Percentiles rank a stretch among this genome's conserved stretches.
Evolutionary conservation across 495 filamentous ascomycete genomes (phyloP).

Genomic region (Paragyromitra xinjiangensis): DNA sequence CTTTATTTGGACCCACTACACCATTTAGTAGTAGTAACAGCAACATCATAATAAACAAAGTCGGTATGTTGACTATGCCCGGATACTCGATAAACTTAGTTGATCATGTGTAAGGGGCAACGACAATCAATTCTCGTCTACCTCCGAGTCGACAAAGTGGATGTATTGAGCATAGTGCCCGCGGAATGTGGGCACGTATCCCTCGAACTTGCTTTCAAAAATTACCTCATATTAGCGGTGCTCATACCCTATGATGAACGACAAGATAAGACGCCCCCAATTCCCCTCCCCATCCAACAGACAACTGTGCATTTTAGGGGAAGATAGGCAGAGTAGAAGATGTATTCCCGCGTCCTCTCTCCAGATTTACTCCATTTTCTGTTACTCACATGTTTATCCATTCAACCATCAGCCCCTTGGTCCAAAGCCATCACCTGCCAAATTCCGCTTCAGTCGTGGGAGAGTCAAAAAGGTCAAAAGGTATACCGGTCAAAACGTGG

Average conservation of each 20-base stretch:
- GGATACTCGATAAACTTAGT: neutral
- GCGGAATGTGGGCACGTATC: conserved; percentile 27
- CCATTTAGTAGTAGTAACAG: neutral
- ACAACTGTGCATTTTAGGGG: neutral
- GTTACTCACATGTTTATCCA: neutral
- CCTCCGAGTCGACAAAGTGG: neutral
- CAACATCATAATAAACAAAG: conserved; percentile 1
- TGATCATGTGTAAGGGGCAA: conserved; percentile 26
- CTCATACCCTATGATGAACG: neutral
- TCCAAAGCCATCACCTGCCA: neutral
- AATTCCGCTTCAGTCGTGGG: no score
- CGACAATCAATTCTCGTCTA: conserved; percentile 25
- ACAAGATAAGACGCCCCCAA: neutral
- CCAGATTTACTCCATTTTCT: neutral
- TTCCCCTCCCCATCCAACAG: neutral
- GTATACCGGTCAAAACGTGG: no score
- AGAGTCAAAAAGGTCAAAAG: no score
- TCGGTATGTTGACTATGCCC: conserved; percentile 17
- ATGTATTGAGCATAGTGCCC: neutral
- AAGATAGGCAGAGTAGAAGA: neutral
- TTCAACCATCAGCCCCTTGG: neutral
- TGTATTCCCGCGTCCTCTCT: neutral
- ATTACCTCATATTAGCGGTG: neutral
- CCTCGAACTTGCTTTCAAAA: neutral
- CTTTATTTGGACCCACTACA: neutral